phyloP scores from a whole-genome alignment of 306 rosid species.

The Leucaena leucocephala region DNA sequence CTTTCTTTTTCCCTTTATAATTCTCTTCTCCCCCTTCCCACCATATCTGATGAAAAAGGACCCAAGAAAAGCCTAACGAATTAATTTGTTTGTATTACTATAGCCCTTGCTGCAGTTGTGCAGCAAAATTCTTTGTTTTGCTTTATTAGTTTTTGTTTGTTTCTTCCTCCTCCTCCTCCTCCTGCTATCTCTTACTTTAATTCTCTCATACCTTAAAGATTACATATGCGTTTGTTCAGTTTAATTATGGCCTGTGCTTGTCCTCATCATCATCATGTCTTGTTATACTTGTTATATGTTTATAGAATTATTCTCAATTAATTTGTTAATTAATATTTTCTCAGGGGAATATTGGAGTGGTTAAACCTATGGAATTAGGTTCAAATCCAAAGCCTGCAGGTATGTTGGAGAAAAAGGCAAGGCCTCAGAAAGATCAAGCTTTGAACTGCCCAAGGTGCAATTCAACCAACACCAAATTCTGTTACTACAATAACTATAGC shows the following conservation, averaged over 20 bases:
- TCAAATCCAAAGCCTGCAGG: slow-evolving; percentile 44
- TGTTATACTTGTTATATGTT: slow-evolving; percentile 11
- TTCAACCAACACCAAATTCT: slow-evolving; percentile 92
- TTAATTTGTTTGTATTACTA: slow-evolving; percentile 46
- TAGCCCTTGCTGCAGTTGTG: slow-evolving; percentile 33
- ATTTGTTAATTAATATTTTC: background rate
- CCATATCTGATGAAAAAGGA: slow-evolving; percentile 52
- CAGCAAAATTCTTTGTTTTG: slow-evolving; percentile 43
- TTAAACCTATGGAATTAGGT: slow-evolving; percentile 62
- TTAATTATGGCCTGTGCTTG: slow-evolving; percentile 32
- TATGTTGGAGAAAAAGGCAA: slow-evolving; percentile 68
- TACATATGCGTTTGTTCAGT: background rate
- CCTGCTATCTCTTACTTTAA: slow-evolving; percentile 32
- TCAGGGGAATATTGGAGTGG: slow-evolving; percentile 51
- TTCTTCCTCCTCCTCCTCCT: background rate
- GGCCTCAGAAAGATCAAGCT: slow-evolving; percentile 82
- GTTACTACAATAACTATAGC: slow-evolving; percentile 94
- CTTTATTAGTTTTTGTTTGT: slow-evolving; percentile 45
- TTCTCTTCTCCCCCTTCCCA: slow-evolving; percentile 27
- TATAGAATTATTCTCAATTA: slow-evolving; percentile 18
- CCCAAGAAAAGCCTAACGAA: slow-evolving; percentile 43
- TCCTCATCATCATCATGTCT: slow-evolving; percentile 13
- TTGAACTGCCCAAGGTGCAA: slow-evolving; percentile 97
- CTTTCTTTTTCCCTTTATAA: slow-evolving; percentile 44
- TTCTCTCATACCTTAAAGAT: background rate